Evolutionary conservation across 2,329 filamentous ascomycete genomes (phyloP), one percentile per base, ranked within the genome.

Genomic region (Apiospora kogelbergensis): DNA sequence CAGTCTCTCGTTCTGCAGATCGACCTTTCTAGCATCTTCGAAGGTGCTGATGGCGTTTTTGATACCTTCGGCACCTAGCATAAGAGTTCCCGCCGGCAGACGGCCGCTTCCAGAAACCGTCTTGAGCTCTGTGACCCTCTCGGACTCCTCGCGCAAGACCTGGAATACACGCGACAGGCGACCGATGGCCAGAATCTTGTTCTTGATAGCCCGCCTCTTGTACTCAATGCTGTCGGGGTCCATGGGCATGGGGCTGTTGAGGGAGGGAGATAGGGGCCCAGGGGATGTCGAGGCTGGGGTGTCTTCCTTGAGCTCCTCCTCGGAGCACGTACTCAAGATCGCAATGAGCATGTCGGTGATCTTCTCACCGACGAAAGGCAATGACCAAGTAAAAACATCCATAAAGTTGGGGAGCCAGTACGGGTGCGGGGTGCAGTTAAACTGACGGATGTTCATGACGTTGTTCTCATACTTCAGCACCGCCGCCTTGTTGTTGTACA

Each of bases 391-490:
- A 80, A 99, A 99, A 72, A 99, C 96, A 78, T 99, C 96, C 96
- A 99, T 99, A 80, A 99, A 99, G 85, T 99, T 99, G 68, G 96
- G 96, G 65, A 99, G 89, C 96, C 96, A 99, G 86, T 99, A 99
- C 7, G 96, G 96, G 81, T 99, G 96, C 42, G 96, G 96, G 26
- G 96, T 98, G 88, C 95, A 99, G 86, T 99, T 99, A 85, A 99
- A 99, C 82, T 99, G 96, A 70, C 96, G 90, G 79, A 99, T 99
- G 85, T 99, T 99, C 96, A 99, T 99, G 71, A 99, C 96, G 78
- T 99, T 99, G 83, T 99, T 99, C 84, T 99, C 96, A 80, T 99
- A 99, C 84, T 99, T 99, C 76, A 99, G 86, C 48, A 99, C 96
- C 0, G 96, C 96, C 1, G 96, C 96, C 86, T 99, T 99, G 88